These are phyloP conservation scores for Rhodotorula kratochvilovae DNA, from an alignment of 768 basidiomycete genomes.

Conservation along the genomic window DNA sequence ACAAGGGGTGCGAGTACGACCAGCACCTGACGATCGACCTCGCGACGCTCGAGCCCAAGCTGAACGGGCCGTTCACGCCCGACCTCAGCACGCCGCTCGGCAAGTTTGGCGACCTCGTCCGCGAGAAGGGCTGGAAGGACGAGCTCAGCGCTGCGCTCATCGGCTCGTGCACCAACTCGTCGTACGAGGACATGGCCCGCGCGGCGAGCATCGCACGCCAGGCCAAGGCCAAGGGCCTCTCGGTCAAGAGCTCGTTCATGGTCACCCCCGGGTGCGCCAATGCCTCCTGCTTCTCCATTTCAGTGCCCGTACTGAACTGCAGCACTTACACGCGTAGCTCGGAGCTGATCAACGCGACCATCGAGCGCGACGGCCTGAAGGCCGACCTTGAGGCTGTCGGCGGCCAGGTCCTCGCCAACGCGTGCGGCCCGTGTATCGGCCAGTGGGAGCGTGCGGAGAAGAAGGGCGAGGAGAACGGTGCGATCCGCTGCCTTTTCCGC, in stretches of 20 bases:
- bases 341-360: constrained; percentile 94
- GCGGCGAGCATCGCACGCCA: constrained; percentile 87
- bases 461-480: constrained; percentile 84
- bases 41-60: constrained; percentile 42
- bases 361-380: constrained; percentile 88
- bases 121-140: constrained; percentile 87
- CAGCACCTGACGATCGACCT: constrained; percentile 75
- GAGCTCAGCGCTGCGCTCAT: constrained; percentile 86
- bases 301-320: no score
- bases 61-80: constrained; percentile 94
- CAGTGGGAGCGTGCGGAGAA: constrained; percentile 94
- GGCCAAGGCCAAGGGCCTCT: constrained; percentile 76
- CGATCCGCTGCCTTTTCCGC: constrained; percentile 38
- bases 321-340: no score
- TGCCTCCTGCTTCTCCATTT: neutral
- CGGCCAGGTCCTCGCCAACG: constrained; percentile 92
- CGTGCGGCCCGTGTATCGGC: constrained; percentile 97
- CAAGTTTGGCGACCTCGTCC: constrained; percentile 71
- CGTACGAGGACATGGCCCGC: constrained; percentile 76
- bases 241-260: constrained; percentile 55
- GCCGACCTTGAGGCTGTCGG: constrained; percentile 76
- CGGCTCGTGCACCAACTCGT: constrained; percentile 98
- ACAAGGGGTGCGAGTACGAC: constrained; percentile 86
- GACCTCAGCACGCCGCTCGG: constrained; percentile 92
- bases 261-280: constrained; percentile 49